phyloP scores from a whole-genome alignment of 2,329 filamentous ascomycete genomes.

The Alternaria rosae region DNA sequence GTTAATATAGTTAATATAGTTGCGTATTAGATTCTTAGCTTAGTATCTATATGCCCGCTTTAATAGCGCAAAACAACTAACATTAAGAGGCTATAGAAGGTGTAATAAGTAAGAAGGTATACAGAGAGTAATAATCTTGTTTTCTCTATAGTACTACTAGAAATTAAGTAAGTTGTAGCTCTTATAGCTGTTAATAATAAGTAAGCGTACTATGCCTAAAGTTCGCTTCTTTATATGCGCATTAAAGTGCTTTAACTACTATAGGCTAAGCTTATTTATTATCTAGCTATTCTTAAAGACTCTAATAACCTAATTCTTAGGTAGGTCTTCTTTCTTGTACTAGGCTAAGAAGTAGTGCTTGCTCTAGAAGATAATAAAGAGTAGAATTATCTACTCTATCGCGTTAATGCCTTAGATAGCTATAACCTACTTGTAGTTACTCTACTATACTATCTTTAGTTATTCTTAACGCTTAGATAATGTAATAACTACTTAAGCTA shows the following conservation, averaged over 20 bases:
- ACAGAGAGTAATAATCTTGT: too few relatives aligned
- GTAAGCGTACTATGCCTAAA: conserved; percentile 1
- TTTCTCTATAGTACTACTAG: too few relatives aligned
- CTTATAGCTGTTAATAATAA: conserved; percentile 13
- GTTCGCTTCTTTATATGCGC: background rate
- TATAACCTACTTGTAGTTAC: background rate
- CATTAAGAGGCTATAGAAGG: too few relatives aligned
- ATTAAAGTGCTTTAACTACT: conserved; percentile 10
- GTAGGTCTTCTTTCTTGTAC: background rate
- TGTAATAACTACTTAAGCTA: background rate
- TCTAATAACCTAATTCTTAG: too few relatives aligned
- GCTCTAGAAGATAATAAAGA: background rate
- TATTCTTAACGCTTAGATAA: too few relatives aligned
- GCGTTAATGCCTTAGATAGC: background rate
- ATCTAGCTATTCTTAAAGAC: too few relatives aligned
- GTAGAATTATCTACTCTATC: background rate
- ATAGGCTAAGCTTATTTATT: background rate
- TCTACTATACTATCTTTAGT: background rate
- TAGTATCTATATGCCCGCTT: too few relatives aligned
- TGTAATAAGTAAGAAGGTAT: too few relatives aligned
- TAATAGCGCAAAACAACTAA: too few relatives aligned
- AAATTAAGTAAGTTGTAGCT: too few relatives aligned
- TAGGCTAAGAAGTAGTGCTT: background rate
- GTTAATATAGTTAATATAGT: too few relatives aligned
- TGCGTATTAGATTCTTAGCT: too few relatives aligned